A percentile compares a stretch with the other conserved stretches of the same genome.
These are phyloP conservation scores for Phytophthora pinifolia DNA, from an alignment of 352 stramenopile species.

Conservation along the genomic window DNA sequence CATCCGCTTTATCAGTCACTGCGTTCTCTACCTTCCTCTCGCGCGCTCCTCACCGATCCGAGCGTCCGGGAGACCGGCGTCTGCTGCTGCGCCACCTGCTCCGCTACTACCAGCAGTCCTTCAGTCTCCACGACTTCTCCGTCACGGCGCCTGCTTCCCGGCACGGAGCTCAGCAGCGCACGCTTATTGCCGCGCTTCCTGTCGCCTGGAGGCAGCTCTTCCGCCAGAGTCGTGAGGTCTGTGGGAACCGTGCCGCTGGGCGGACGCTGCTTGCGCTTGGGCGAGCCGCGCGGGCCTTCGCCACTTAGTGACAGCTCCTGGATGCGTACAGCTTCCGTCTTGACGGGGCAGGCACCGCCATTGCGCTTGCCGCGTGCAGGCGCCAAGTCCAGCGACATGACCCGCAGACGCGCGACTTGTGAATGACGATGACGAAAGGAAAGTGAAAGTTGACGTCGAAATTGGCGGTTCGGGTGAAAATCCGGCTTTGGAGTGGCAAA, in stretches of 20 bases:
- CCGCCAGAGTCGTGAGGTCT: slow-evolving; percentile 13
- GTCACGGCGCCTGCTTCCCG: slow-evolving; percentile 17
- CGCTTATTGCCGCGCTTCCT: slow-evolving; percentile 50
- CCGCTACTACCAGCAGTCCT: slow-evolving; percentile 48
- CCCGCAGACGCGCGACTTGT: too few species aligned
- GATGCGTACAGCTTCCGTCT: slow-evolving; percentile 30
- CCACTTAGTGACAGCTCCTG: slow-evolving; percentile 41
- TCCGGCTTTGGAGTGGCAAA: background rate
- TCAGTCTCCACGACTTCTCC: slow-evolving; percentile 48
- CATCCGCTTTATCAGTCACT: too few species aligned
- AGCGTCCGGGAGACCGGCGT: slow-evolving; percentile 38
- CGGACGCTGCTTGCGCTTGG: slow-evolving; percentile 32
- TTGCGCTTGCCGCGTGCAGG: slow-evolving; percentile 2
- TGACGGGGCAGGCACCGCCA: slow-evolving; percentile 14
- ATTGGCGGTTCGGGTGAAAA: slow-evolving; percentile 4
- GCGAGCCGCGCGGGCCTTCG: slow-evolving; percentile 9
- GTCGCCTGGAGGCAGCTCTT: slow-evolving; percentile 7
- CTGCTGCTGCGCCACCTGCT: slow-evolving; percentile 32
- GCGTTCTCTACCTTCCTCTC: too few species aligned
- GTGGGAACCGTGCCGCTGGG: slow-evolving; percentile 14
- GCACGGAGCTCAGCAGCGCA: slow-evolving; percentile 24
- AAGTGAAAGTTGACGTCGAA: slow-evolving; percentile 17
- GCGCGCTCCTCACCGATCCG: slow-evolving; percentile 36
- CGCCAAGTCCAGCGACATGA: slow-evolving; percentile 25
- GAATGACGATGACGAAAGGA: slow-evolving; percentile 24